A percentile compares a stretch with the other conserved stretches of the same genome.
These are phyloP conservation scores for Hanseniaspora hatyaiensis DNA, from an alignment of 805 yeast genomes.

Conservation along the genomic window DNA sequence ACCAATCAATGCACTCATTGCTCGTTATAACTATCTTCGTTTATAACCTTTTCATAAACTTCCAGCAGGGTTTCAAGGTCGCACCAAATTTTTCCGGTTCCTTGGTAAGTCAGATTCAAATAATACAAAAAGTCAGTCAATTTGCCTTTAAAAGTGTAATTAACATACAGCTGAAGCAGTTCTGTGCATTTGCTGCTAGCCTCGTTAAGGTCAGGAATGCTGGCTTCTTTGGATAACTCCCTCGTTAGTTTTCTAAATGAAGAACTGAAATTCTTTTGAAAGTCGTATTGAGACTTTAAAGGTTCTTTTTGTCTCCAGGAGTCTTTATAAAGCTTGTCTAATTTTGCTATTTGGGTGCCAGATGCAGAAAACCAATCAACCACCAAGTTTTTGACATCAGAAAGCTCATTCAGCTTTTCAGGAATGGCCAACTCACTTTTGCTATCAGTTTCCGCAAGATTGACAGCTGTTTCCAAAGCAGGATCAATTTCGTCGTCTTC, in stretches of 20 bases:
- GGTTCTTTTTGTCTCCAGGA: conserved; percentile 12
- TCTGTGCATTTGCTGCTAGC: conserved; percentile 6
- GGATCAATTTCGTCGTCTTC: conserved; percentile 1
- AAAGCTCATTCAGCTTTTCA: not conserved
- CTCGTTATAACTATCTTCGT: too few species aligned
- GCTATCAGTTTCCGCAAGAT: not conserved
- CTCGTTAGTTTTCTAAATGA: conserved; percentile 6
- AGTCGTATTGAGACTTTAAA: conserved; percentile 9
- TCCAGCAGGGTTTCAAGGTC: not conserved
- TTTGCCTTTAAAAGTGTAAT: not conserved
- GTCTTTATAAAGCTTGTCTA: conserved; percentile 5
- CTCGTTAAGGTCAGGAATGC: not conserved
- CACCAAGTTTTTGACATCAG: conserved; percentile 1
- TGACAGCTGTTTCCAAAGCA: not conserved
- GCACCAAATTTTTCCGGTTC: conserved; percentile 3
- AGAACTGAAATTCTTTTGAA: conserved; percentile 5
- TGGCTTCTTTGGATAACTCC: not conserved
- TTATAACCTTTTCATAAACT: not conserved
- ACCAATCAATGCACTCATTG: too few species aligned
- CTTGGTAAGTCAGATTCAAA: not conserved
- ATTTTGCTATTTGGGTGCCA: conserved; percentile 4
- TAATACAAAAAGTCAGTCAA: conserved; percentile 5
- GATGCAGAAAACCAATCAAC: conserved; percentile 10
- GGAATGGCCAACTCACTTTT: not conserved
- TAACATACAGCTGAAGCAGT: conserved; percentile 1